Base-by-base conservation (phyloP, 192 early-diverging fungal species). In the Anaeromyces robustus region DNA sequence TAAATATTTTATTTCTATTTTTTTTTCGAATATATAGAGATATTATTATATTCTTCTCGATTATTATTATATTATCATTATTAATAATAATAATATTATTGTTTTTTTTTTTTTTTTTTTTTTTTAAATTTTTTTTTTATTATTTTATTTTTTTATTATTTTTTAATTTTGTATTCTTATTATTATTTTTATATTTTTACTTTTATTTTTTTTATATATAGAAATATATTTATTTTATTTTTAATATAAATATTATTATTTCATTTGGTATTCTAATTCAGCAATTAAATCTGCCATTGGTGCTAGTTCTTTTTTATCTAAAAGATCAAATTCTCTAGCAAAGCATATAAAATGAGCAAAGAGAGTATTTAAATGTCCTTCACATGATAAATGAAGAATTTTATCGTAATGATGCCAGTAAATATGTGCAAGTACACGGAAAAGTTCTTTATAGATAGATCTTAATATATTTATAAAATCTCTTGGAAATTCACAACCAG, bases 261-360 rank as follows among this genome's bases (percentile, higher is more conserved):
- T 52, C 43, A 52, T 52, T 52, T 52, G 43, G 19, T 52, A 52
- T 82, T 85, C 84, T n/a, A 83, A 79, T 18, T 80, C 77, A 77
- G 87, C 87, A 80, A 96, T 93, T 39, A 97, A 87, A 29, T 96
- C 95, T 31, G 86, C 84, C 87, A 98, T 86, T 22, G 95, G 94
- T 30, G 88, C 86, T 80, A 94, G 84, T 79, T 98, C 97, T 87
- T 96, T 97, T 83, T 93, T 93, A 78, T 97, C 96, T 43, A 98
- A 80, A 37, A 97, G 86, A 81, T 97, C 96, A 89, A 97, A 99
- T 84, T 96, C 96, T 81, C 90, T 90, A 29, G 91, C 91, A 87
- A 99, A 99, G 17, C 94, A 94, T 39, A 95, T 89, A 85, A 99
- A 94, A 82, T 99, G 96, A 2, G 97, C 95, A 91, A 97, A 96